A percentile compares a stretch with the other conserved stretches of the same genome.
Evolutionary conservation across 164 flowering plant species (phyloP).

Genomic region (Paratinospora sagittata): DNA sequence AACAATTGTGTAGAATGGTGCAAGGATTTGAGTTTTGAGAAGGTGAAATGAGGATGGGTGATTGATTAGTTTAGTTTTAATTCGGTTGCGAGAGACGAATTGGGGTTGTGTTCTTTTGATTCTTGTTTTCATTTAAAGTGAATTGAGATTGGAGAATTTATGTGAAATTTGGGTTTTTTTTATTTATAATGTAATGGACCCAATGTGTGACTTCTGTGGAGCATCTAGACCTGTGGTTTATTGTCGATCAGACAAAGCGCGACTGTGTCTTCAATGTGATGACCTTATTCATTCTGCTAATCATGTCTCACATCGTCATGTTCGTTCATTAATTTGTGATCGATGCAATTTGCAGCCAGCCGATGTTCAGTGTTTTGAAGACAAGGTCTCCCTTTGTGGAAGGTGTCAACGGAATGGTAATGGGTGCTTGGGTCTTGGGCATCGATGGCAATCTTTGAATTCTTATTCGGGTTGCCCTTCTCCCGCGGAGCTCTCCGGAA

Average conservation of each 20-base stretch:
- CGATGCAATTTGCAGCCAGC: constrained; percentile 52
- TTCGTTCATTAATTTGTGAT: constrained; percentile 49
- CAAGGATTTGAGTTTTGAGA: not conserved
- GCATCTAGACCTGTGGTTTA: constrained; percentile 49
- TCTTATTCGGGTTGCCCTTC: constrained; percentile 52
- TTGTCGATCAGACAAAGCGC: constrained; percentile 56
- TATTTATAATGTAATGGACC: constrained; percentile 42
- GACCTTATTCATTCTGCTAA: constrained; percentile 59
- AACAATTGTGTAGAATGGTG: not conserved
- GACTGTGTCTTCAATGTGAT: constrained; percentile 67
- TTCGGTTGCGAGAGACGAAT: not conserved
- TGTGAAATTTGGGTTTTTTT: not conserved
- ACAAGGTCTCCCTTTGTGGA: constrained; percentile 43
- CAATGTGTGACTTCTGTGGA: constrained; percentile 58
- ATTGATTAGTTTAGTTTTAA: not conserved
- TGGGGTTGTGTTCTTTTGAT: not conserved
- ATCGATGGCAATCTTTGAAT: constrained; percentile 23
- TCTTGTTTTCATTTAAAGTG: not conserved
- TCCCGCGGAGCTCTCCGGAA: constrained; percentile 29
- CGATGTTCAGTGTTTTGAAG: constrained; percentile 36
- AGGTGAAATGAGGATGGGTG: not conserved
- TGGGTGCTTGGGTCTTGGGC: constrained; percentile 29
- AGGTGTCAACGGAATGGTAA: constrained; percentile 36
- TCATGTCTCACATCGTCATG: constrained; percentile 45
- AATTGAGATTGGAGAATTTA: not conserved